phyloP scores from a whole-genome alignment of 495 filamentous ascomycete species.

The Hyphodiscus hymeniophilus region DNA sequence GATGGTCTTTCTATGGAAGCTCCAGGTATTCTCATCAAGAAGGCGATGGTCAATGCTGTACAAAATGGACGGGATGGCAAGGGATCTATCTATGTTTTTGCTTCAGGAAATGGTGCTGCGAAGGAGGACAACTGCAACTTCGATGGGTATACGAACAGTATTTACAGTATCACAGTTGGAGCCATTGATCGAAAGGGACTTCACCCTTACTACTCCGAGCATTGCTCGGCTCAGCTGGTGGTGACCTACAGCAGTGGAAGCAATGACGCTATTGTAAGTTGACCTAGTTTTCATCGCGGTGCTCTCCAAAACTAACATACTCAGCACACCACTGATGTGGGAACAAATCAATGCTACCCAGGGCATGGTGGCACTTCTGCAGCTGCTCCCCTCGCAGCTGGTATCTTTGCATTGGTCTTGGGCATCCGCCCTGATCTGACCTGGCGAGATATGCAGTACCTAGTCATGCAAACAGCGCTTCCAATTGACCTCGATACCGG shows the following conservation, averaged over 20 bases:
- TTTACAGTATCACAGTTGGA: slow-evolving; percentile 95
- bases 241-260: slow-evolving; percentile 94
- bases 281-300: not conserved
- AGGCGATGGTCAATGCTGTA: slow-evolving; percentile 85
- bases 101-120: slow-evolving; percentile 87
- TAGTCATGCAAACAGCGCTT: slow-evolving; percentile 77
- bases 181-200: slow-evolving; percentile 79
- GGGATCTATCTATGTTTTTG: slow-evolving; percentile 96
- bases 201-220: slow-evolving; percentile 91
- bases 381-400: slow-evolving; percentile 84
- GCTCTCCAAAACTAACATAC: slow-evolving; percentile 14
- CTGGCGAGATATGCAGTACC: slow-evolving; percentile 92
- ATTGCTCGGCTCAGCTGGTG: slow-evolving; percentile 89
- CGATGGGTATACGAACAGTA: slow-evolving; percentile 98
- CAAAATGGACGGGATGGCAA: slow-evolving; percentile 76
- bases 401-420: slow-evolving; percentile 87
- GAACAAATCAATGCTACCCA: slow-evolving; percentile 64
- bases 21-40: slow-evolving; percentile 78
- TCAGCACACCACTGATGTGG: slow-evolving; percentile 89
- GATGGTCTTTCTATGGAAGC: slow-evolving; percentile 91
- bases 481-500: slow-evolving; percentile 61
- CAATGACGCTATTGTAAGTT: slow-evolving; percentile 66
- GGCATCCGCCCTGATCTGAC: slow-evolving; percentile 77
- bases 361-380: slow-evolving; percentile 93
- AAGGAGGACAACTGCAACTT: slow-evolving; percentile 96